Evolutionary conservation across 805 yeast genomes (phyloP).

Genomic region (Suhomyces sp.): DNA sequence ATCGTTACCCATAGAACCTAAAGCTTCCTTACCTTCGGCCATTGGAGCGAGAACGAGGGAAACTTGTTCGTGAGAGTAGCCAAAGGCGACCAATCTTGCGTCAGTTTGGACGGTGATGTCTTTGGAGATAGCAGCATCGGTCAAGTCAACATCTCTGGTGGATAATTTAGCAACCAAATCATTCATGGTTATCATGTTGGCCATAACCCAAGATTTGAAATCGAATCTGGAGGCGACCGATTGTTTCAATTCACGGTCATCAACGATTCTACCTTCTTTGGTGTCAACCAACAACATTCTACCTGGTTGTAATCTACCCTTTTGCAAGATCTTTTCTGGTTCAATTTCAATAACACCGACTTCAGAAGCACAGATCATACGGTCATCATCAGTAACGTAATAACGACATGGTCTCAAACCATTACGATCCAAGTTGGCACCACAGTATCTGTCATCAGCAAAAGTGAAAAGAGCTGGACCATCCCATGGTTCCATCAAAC

Average conservation of each 20-base stretch:
- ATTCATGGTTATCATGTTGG: conserved; percentile 80
- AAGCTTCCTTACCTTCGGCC: conserved; percentile 94
- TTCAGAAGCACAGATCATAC: conserved; percentile 97
- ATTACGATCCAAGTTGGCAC: conserved; percentile 96
- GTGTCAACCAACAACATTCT: conserved; percentile 95
- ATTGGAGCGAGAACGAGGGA: conserved; percentile 83
- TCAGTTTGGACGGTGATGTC: conserved; percentile 65
- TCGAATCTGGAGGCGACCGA: conserved; percentile 80
- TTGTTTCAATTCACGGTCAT: conserved; percentile 83
- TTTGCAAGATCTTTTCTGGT: conserved; percentile 75
- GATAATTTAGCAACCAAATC: conserved; percentile 66
- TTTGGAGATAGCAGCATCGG: conserved; percentile 12
- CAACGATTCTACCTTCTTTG: conserved; percentile 87
- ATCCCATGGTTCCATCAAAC: conserved; percentile 99
- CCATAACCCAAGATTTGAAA: conserved; percentile 90
- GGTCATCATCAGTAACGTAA: conserved; percentile 90
- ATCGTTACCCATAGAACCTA: conserved; percentile 99
- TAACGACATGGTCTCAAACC: conserved; percentile 98
- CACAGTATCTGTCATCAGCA: conserved; percentile 97
- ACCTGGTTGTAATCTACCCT: conserved; percentile 96
- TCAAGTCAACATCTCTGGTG: conserved; percentile 30
- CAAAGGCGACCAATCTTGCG: conserved; percentile 81
- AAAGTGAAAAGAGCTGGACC: conserved; percentile 97
- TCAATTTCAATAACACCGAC: conserved; percentile 95
- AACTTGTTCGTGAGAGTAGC: conserved; percentile 93